A percentile compares a stretch with the other conserved stretches of the same genome.
phyloP scores from a whole-genome alignment of 768 basidiomycete species.

The Leccinellum rugosiceps region DNA sequence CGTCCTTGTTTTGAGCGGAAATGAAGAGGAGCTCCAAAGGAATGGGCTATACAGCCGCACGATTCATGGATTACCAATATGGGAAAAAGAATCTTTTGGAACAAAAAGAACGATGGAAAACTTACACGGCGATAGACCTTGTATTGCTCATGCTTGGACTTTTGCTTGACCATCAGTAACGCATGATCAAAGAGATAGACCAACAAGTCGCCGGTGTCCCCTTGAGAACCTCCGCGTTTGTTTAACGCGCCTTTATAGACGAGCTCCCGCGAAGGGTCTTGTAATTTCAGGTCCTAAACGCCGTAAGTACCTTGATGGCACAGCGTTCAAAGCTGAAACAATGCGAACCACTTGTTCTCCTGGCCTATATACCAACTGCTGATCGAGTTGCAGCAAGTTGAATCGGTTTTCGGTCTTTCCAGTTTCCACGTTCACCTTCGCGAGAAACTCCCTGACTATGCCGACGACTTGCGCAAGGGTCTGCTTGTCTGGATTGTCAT shows the following conservation, averaged over 20 bases:
- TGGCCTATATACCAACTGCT: slow-evolving; percentile 84
- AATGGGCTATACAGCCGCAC: slow-evolving; percentile 63
- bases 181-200: slow-evolving; percentile 98
- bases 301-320: not conserved
- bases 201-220: slow-evolving; percentile 83
- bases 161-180: slow-evolving; percentile 91
- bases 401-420: slow-evolving; percentile 96
- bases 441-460: slow-evolving; percentile 78
- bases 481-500: slow-evolving; percentile 84
- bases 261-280: slow-evolving; percentile 86
- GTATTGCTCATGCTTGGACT: slow-evolving; percentile 87
- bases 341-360: slow-evolving; percentile 83
- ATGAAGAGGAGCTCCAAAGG: slow-evolving; percentile 90
- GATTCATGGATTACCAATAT: slow-evolving; percentile 5
- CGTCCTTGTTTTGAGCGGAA: slow-evolving; percentile 51
- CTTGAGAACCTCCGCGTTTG: slow-evolving; percentile 68
- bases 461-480: slow-evolving; percentile 72
- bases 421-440: slow-evolving; percentile 86
- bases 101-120: slow-evolving; percentile 4
- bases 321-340: not conserved
- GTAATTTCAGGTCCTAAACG: slow-evolving; percentile 74
- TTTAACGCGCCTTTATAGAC: slow-evolving; percentile 89
- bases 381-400: slow-evolving; percentile 90
- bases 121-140: slow-evolving; percentile 91
- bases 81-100: not conserved